These are phyloP conservation scores for Aspergillus fructus DNA, from an alignment of 2,329 filamentous ascomycete genomes.

Conservation along the genomic window DNA sequence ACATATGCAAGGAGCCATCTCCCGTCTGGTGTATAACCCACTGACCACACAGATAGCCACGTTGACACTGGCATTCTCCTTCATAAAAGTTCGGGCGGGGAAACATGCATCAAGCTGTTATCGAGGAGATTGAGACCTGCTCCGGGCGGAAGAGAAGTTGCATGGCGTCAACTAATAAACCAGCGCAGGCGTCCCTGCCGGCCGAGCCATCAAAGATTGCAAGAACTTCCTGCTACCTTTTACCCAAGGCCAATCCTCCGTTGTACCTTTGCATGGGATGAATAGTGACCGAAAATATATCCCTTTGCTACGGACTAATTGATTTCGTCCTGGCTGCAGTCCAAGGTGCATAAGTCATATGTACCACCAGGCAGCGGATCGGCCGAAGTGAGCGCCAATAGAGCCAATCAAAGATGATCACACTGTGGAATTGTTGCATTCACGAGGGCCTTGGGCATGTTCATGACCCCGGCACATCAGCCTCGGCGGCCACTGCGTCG, in stretches of 20 bases:
- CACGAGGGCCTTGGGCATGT: background rate
- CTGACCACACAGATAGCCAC: background rate
- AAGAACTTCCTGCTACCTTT: background rate
- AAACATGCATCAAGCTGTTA: background rate
- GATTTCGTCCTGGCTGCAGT: background rate
- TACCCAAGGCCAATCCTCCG: background rate
- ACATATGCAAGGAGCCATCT: background rate
- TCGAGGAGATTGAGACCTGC: background rate
- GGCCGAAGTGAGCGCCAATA: background rate
- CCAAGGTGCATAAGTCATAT: background rate
- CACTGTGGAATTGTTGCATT: background rate
- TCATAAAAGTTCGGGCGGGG: background rate
- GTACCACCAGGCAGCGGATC: background rate
- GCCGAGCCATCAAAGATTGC: background rate
- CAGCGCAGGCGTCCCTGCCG: background rate
- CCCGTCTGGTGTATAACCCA: background rate
- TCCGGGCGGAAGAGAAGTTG: background rate
- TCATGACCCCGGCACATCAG: conserved; percentile 16
- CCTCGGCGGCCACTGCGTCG: conserved; percentile 8
- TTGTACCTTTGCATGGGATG: background rate
- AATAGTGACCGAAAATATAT: background rate
- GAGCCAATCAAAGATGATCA: conserved; percentile 7
- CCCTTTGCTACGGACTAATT: background rate
- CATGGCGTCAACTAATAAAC: background rate
- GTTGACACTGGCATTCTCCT: background rate